Conservation (phyloP, 1,284 basidiomycete genomes). For the Singerocomus inundabilis region DNA sequence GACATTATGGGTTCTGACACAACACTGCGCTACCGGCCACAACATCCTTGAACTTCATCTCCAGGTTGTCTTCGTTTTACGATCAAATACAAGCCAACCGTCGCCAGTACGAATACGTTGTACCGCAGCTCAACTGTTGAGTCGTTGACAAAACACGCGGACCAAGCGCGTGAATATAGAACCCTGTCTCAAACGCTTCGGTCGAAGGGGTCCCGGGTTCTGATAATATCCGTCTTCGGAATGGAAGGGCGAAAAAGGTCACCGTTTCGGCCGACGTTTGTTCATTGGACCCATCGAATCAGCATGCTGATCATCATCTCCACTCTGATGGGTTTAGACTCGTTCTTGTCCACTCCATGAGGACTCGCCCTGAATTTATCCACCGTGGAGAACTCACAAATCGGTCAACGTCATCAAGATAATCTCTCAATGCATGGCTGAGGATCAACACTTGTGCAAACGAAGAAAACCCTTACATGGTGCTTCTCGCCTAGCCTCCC, state of each 20-base stretch:
- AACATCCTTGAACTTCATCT: background rate
- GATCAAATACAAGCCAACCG: background rate
- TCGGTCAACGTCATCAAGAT: background rate
- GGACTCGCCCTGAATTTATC: background rate
- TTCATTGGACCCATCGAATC: slow-evolving; percentile 3
- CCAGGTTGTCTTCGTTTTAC: slow-evolving; percentile 5
- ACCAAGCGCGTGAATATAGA: slow-evolving; percentile 6
- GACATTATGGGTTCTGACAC: slow-evolving; percentile 9
- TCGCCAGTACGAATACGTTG: background rate
- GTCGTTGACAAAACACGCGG: background rate
- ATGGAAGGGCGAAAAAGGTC: background rate
- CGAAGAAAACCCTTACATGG: background rate
- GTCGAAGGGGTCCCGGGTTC: background rate
- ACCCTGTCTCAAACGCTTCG: background rate
- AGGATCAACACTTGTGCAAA: too few species aligned
- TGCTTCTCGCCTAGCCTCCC: background rate
- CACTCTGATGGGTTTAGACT: too few species aligned
- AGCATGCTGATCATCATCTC: slow-evolving; percentile 3
- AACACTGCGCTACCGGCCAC: background rate
- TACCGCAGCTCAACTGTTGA: background rate
- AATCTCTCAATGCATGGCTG: background rate
- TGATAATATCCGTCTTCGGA: slow-evolving; percentile 1
- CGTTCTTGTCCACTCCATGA: background rate
- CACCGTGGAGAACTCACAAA: background rate
- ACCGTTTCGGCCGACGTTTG: slow-evolving; percentile 1